Base-by-base conservation (phyloP, 371 early-diverging fungal species). In the Mucor lusitanicus region DNA sequence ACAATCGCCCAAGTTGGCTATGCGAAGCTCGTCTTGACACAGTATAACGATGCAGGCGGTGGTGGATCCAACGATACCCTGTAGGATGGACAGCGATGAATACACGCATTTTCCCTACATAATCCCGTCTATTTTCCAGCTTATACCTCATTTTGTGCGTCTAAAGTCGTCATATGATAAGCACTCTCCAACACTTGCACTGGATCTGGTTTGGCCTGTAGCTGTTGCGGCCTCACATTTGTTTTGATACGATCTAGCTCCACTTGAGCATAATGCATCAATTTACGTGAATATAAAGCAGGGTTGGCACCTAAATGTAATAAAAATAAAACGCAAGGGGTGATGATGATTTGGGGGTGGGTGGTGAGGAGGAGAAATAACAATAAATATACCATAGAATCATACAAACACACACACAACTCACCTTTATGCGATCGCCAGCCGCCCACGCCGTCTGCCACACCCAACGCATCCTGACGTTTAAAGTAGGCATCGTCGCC, bases 1-100 rank as follows among this genome's bases (percentile, higher is more conserved):
- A 70, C 95, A 94, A 78, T 97, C 98, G 30, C 98, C 98, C 48
- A 97, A 77, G 68, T 95, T 95, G 0, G 95, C 92, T 58, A 97
- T 89, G 5, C 93, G 87, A 35, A 97, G 82, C 77, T 95, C 95
- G 68, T 96, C 92, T 66, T 94, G 91, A 37, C 92, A 80, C 64
- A 97, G 75, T 5, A 97, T 78, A n/a, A 87, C 94, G 46, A 96
- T 73, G 71, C 93, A 87, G 0, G 95, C 95, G 7, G 97, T 97
- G 9, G 94, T 90, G n/a, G 94, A 93, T 3, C 97, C 97, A 23
- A 93, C 86, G 40, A 92, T 74, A 25, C 87, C 85, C 86, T 90
- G 6, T 30, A 6, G 2, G 30, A 30, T 30, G 23, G 7, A 21
- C 30, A 42, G 23, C 8, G 21, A 23, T 17, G 19, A 8, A 48